phyloP scores from a whole-genome alignment of 1,284 basidiomycete species.

The Neolentinus lepideus region DNA sequence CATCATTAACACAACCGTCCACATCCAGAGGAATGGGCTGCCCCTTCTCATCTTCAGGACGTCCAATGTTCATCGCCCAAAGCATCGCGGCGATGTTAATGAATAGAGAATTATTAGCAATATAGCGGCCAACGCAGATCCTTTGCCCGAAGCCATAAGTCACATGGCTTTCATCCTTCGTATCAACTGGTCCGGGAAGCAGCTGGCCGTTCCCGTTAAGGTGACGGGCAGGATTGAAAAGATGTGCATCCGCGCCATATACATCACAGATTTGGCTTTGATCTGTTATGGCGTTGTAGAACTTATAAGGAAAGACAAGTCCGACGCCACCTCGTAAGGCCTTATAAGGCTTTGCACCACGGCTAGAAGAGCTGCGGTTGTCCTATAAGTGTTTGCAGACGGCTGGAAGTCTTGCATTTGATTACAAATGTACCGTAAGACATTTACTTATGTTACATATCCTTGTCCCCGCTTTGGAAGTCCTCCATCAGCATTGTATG shows the following conservation, averaged over 20 bases:
- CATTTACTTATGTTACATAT: too few relatives aligned
- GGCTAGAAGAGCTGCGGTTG: too few relatives aligned
- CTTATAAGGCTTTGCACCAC: too few relatives aligned
- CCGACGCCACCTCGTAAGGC: too few relatives aligned
- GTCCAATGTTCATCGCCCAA: constrained; percentile 22
- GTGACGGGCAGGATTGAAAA: background rate
- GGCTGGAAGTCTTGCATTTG: too few relatives aligned
- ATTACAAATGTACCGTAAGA: too few relatives aligned
- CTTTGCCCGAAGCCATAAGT: background rate
- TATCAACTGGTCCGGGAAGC: background rate
- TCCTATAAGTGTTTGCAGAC: too few relatives aligned
- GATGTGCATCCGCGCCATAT: background rate
- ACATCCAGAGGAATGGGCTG: constrained; percentile 7
- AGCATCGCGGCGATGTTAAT: constrained; percentile 24
- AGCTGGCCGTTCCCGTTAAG: background rate
- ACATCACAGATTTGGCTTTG: too few relatives aligned
- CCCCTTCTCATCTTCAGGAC: constrained; percentile 10
- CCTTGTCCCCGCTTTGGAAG: too few relatives aligned
- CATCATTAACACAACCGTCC: constrained; percentile 8
- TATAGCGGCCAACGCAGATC: constrained; percentile 19
- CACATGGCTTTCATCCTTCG: background rate
- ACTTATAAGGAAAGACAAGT: too few relatives aligned
- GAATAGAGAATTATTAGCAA: constrained; percentile 24
- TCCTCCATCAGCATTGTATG: too few relatives aligned
- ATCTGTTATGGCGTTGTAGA: too few relatives aligned